Base-by-base conservation (phyloP, 2,329 filamentous ascomycete genomes). In the Atkinsonella hypoxylon region DNA sequence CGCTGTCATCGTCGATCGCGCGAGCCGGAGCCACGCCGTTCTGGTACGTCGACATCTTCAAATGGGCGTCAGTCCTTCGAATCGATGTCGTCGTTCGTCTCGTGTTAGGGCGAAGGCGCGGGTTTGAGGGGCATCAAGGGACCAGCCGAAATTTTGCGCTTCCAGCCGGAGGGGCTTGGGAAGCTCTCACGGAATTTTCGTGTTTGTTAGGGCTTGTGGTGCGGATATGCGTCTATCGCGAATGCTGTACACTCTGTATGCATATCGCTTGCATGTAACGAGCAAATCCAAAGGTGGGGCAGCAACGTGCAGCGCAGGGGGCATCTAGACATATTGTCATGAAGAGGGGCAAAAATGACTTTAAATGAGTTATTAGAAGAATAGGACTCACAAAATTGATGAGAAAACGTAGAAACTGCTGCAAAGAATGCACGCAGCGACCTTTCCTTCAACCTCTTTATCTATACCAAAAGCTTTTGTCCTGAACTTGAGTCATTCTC, bases 1-100 rank as follows among this genome's bases (percentile, higher is more conserved):
- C 93, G 65, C 89, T 95, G 67, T 94, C 89, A 70, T 91, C 86
- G 62, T 82, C 82, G 53, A 81, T 70, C 59, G 76, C 71, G 68
- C 80, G 78, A 64, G 74, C 67, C 58, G 79, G 76, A 65, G 77
- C 74, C 63, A 71, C 72, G 64, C 77, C 77, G 67, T 81, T 83
- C 65, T 80, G 75, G 64, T 78, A 80, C 59, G 70, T 73, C 68
- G 77, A 80, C 81, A 84, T 84, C 53, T 57, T 36, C 11, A 36
- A 9, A 36, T 36, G 10, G 34, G 34, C 34, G 34, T 36, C 34
- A 36, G 11, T 36, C 34, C 2, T 36, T 36, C 15, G 34, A 36
- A 3, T 36, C 34, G 34, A 36, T 10, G 34, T 36, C 34, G 34
- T 36, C 34, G 34, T 26, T 26, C 52, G 53, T 54, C 52, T 58